Percentiles rank a stretch among this genome's conserved stretches.
These are phyloP conservation scores for Mortierella sp. DNA, from an alignment of 371 early-diverging fungal genomes.

Conservation along the genomic window DNA sequence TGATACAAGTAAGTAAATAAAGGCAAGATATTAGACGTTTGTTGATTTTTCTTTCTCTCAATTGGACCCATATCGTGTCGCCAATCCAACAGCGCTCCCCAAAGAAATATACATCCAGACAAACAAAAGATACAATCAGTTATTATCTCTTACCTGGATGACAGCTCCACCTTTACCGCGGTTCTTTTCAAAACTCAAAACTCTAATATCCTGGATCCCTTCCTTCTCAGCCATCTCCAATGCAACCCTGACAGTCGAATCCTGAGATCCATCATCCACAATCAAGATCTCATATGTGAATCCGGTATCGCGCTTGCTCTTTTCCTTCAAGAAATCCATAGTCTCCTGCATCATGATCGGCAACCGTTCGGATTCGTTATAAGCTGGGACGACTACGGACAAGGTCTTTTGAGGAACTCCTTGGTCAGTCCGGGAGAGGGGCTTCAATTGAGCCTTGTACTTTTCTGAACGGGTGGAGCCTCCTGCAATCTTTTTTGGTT, in stretches of 20 bases:
- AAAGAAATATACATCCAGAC: background rate
- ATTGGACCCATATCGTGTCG: background rate
- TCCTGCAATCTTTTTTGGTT: slow-evolving; percentile 33
- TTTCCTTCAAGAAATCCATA: slow-evolving; percentile 71
- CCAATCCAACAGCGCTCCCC: background rate
- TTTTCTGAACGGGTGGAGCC: slow-evolving; percentile 43
- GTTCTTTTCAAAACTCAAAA: slow-evolving; percentile 86
- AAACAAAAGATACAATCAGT: background rate
- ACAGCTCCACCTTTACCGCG: slow-evolving; percentile 97
- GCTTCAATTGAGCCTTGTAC: slow-evolving; percentile 36
- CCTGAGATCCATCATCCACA: slow-evolving; percentile 93
- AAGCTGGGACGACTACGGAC: slow-evolving; percentile 92
- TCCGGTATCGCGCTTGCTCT: slow-evolving; percentile 47
- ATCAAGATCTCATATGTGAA: slow-evolving; percentile 90
- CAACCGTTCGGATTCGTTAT: slow-evolving; percentile 90
- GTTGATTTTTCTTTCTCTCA: background rate
- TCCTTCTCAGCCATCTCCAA: slow-evolving; percentile 74
- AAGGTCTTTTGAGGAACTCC: slow-evolving; percentile 52
- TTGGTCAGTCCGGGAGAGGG: slow-evolving; percentile 38
- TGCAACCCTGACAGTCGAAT: slow-evolving; percentile 81
- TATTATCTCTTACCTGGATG: slow-evolving; percentile 75
- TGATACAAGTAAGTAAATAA: no score
- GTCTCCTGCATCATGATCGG: slow-evolving; percentile 89
- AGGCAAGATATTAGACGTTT: background rate
- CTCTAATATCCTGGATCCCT: slow-evolving; percentile 72